These are phyloP conservation scores for Eremochloa ophiuroides DNA, from an alignment of 176 grass and related monocot species.

Conservation along the genomic window DNA sequence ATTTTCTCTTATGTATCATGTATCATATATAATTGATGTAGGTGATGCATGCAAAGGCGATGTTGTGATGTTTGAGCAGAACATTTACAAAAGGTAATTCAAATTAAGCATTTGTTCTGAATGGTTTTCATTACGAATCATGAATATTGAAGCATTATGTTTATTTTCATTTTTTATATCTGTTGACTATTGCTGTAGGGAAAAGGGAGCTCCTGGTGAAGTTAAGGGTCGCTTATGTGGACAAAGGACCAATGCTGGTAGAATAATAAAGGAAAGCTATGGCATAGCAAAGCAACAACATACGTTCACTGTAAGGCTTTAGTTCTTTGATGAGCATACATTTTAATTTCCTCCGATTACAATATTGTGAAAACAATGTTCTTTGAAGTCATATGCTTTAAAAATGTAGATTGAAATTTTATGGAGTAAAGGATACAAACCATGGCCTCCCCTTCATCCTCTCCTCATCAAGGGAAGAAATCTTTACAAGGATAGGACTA, in stretches of 20 bases:
- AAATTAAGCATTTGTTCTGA: neutral
- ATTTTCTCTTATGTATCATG: constrained; percentile 5
- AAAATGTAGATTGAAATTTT: constrained; percentile 58
- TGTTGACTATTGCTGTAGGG: constrained; percentile 21
- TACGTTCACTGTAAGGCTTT: constrained; percentile 51
- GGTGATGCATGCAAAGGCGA: constrained; percentile 78
- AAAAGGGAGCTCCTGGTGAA: constrained; percentile 35
- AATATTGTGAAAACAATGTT: neutral
- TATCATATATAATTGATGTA: constrained; percentile 11
- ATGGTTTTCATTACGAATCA: neutral
- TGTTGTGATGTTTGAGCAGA: constrained; percentile 79
- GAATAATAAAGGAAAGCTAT: constrained; percentile 61
- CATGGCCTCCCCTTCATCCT: constrained; percentile 35
- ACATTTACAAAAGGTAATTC: constrained; percentile 62
- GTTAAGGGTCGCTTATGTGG: constrained; percentile 33
- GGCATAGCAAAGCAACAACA: constrained; percentile 55
- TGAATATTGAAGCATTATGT: neutral
- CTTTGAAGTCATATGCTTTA: neutral
- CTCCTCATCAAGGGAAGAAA: constrained; percentile 67
- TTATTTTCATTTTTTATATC: neutral
- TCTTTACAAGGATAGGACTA: constrained; percentile 49
- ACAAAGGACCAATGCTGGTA: constrained; percentile 40
- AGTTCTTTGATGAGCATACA: neutral
- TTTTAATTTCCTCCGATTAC: neutral
- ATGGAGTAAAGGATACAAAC: constrained; percentile 60